A percentile compares a stretch with the other conserved stretches of the same genome.
phyloP scores from a whole-genome alignment of 805 yeast species.

The Metschnikowia santaceciliae region DNA sequence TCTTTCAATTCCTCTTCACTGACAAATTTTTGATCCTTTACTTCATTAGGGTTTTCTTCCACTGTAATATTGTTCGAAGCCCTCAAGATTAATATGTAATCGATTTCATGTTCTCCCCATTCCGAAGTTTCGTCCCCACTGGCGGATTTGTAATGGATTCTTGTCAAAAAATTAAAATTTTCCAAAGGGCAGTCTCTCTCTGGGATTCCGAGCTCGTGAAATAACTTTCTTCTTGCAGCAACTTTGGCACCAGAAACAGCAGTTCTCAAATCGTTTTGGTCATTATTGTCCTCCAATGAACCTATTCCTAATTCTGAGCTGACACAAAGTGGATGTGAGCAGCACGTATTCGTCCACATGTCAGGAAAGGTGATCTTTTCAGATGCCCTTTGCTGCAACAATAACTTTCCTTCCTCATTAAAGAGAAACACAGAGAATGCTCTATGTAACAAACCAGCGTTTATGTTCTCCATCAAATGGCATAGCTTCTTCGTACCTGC shows the following conservation, averaged over 20 bases:
- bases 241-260: conserved; percentile 75
- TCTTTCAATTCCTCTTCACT: conserved; percentile 57
- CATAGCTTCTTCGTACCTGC: conserved; percentile 92
- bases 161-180: conserved; percentile 75
- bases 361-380: conserved; percentile 96
- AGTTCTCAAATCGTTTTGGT: conserved; percentile 39
- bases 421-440: conserved; percentile 96
- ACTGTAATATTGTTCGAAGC: conserved; percentile 49
- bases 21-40: conserved; percentile 76
- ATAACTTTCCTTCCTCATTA: conserved; percentile 67
- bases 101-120: conserved; percentile 99
- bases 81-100: conserved; percentile 79
- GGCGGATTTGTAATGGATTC: conserved; percentile 91
- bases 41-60: conserved; percentile 70
- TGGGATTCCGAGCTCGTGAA: conserved; percentile 88
- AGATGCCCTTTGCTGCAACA: conserved; percentile 91
- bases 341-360: conserved; percentile 99
- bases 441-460: conserved; percentile 83
- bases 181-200: conserved; percentile 56
- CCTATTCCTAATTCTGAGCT: conserved; percentile 68
- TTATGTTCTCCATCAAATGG: conserved; percentile 82
- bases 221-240: conserved; percentile 90
- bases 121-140: conserved; percentile 54
- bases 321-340: conserved; percentile 93
- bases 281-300: conserved; percentile 8